Conservation (phyloP, 176 grass and related monocot genomes). For the Raddia guianensis region DNA sequence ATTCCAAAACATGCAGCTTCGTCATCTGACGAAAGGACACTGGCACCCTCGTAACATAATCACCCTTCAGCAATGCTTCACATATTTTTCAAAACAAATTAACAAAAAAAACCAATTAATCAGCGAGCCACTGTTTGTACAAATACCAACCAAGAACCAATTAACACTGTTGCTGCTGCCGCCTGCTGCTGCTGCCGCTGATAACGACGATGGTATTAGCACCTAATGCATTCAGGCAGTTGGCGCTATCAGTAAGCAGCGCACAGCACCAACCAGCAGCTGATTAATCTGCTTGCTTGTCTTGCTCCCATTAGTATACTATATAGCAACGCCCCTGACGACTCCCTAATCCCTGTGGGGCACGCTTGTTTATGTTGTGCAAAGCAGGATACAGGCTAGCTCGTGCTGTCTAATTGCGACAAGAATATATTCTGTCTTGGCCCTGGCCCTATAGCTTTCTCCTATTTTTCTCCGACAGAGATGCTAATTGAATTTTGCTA, state of each 20-base stretch:
- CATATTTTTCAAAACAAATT: neutral
- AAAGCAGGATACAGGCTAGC: slow-evolving; percentile 37
- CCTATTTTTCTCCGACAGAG: slow-evolving; percentile 26
- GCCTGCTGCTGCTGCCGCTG: neutral
- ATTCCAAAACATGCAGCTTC: slow-evolving; percentile 9
- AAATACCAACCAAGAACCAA: neutral
- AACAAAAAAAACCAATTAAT: too few relatives aligned
- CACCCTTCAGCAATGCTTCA: neutral
- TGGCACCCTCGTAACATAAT: neutral
- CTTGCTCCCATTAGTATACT: slow-evolving; percentile 11
- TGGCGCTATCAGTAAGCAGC: neutral
- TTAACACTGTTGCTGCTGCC: neutral
- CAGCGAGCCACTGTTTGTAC: too few relatives aligned
- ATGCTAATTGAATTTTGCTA: slow-evolving; percentile 4
- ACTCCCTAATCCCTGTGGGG: neutral
- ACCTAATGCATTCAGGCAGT: slow-evolving; percentile 18
- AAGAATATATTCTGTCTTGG: slow-evolving; percentile 41
- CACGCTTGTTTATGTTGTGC: neutral
- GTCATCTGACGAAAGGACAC: neutral
- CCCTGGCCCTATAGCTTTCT: neutral
- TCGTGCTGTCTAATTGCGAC: slow-evolving; percentile 36
- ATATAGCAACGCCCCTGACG: slow-evolving; percentile 2
- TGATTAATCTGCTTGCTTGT: neutral
- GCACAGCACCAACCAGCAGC: neutral
- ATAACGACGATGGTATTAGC: neutral